These are phyloP conservation scores for Capronia epimyces DNA, from an alignment of 2,329 filamentous ascomycete species.

Conservation along the genomic window DNA sequence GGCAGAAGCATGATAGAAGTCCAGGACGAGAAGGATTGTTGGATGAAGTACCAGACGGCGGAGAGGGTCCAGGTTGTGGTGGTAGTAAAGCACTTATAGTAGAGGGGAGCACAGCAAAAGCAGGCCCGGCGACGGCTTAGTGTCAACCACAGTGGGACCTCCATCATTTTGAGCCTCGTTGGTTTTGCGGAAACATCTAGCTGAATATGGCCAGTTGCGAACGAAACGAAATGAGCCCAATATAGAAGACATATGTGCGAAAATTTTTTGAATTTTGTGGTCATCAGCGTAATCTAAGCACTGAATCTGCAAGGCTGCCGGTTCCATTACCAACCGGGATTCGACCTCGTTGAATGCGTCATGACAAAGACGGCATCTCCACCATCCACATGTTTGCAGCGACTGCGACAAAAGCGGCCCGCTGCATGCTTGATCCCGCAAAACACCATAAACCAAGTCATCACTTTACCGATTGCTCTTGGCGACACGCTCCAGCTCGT, in stretches of 20 bases:
- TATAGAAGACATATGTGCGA: neutral
- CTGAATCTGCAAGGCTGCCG: conserved; percentile 10
- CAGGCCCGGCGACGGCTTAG: no score
- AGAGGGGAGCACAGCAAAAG: no score
- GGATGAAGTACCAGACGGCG: no score
- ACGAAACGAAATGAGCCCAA: no score
- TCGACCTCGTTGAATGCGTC: conserved; percentile 2
- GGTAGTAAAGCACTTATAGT: no score
- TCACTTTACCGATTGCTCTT: conserved; percentile 97
- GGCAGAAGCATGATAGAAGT: no score
- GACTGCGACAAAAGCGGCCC: conserved; percentile 15
- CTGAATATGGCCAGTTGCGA: no score
- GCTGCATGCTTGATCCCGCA: conserved; percentile 13
- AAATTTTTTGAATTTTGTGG: conserved; percentile 13
- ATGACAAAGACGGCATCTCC: neutral
- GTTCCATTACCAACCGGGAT: conserved; percentile 1
- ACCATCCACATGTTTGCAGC: conserved; percentile 9
- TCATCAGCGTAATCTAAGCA: conserved; percentile 16
- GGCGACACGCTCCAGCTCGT: conserved; percentile 99
- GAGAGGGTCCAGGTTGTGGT: no score
- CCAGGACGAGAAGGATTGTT: no score
- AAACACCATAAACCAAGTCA: conserved; percentile 12
- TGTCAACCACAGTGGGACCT: no score
- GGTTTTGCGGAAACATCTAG: no score
- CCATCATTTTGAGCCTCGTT: no score